Evolutionary conservation across 371 early-diverging fungal species (phyloP), one percentile per base, ranked within the genome.

Genomic region (Pancytospora philotis): DNA sequence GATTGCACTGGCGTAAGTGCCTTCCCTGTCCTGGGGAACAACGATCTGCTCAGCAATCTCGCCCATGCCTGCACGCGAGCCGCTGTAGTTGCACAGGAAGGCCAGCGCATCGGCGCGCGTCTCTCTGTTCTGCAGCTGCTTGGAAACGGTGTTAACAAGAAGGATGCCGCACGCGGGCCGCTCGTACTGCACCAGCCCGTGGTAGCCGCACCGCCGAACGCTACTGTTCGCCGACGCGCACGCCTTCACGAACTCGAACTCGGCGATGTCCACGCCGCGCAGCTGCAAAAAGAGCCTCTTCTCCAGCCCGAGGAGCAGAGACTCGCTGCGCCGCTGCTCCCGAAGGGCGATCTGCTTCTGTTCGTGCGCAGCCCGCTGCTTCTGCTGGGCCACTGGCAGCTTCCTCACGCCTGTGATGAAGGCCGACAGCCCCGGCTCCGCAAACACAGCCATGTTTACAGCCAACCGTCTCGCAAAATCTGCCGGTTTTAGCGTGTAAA

Each of bases 231-330:
- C 22, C 1, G 57, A 48, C 16, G 51, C 66, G 59, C 34, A 31
- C 16, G 67, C 68, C 32, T 75, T 71, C 3, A 71, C 57, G 36
- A 75, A 75, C 32, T 66, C 66, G 3, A 71, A 35, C 10, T 60
- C 39, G 25, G 56, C 51, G 13, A 75, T 56, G 16, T 71, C 39
- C 22, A 35, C 16, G 3, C 60, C 60, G 28, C 34, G 4, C 4
- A 66, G 8, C 30, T 66, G 68, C 2, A 66, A 22, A 58, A 63
- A 66, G 2, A 66, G 3, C 35, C 35, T 8, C 62, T 69, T 32
- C 52, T 61, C 6, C 66, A 38, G 19, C 41, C 69, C 2, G 39
- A 38, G n/a, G 28, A 19, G 8, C 61, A 31, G 2, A 41, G 55
- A 3, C 53, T 45, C 36, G 55, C 55, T 34, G 10, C 49, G n/a